Conservation (phyloP, 441 rosid species). For the Dalechampia spathulata region DNA sequence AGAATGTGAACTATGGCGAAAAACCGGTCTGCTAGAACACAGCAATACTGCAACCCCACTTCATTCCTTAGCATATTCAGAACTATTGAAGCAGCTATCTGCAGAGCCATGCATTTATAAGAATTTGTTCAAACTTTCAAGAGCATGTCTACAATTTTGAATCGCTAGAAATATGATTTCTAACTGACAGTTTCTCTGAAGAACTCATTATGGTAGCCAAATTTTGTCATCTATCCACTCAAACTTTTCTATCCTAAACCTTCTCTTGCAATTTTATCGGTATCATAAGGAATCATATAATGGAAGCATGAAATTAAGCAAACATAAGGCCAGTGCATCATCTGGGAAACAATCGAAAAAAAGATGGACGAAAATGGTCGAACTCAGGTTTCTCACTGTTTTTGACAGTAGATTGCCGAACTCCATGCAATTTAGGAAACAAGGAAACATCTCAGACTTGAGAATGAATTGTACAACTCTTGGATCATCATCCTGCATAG, state of each 20-base stretch:
- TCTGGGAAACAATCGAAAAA: too few species aligned
- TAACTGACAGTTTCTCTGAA: not conserved
- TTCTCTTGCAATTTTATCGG: not conserved
- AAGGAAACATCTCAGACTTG: constrained; percentile 28
- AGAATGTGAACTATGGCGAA: constrained; percentile 64
- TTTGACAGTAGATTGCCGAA: constrained; percentile 36
- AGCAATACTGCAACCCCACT: constrained; percentile 79
- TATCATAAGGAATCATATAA: not conserved
- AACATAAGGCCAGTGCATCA: too few species aligned
- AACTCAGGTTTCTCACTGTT: constrained; percentile 28
- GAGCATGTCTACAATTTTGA: not conserved
- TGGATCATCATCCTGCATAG: constrained; percentile 30
- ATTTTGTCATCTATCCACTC: not conserved
- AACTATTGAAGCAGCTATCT: constrained; percentile 86
- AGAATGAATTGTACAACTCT: constrained; percentile 33
- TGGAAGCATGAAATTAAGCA: not conserved
- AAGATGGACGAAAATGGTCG: not conserved
- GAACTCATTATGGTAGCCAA: not conserved
- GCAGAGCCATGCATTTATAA: constrained; percentile 14
- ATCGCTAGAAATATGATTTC: not conserved
- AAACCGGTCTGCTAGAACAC: constrained; percentile 70
- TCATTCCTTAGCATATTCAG: constrained; percentile 61
- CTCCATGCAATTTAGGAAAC: constrained; percentile 38
- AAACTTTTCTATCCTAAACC: not conserved
- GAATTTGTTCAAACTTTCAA: not conserved